phyloP scores from a whole-genome alignment of 2,329 filamentous ascomycete genomes.

The Daldinia eschscholtzii region DNA sequence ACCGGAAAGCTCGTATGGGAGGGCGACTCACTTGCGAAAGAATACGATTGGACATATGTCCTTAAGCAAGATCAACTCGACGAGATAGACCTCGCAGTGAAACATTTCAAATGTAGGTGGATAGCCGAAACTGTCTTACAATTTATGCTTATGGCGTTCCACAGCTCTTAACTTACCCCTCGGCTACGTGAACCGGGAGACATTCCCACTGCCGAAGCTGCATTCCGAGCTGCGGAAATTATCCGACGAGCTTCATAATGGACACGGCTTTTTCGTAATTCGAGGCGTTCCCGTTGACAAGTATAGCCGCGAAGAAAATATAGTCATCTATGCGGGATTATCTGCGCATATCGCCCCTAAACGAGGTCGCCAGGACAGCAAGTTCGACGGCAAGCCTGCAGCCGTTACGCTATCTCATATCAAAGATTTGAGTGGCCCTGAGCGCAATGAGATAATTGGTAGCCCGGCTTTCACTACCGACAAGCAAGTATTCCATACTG shows the following conservation, averaged over 20 bases:
- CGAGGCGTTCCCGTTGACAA: slow-evolving; percentile 67
- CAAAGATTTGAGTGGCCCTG: slow-evolving; percentile 65
- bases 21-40: slow-evolving; percentile 60
- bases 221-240: slow-evolving; percentile 63
- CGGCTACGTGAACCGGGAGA: slow-evolving; percentile 61
- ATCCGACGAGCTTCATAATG: slow-evolving; percentile 67
- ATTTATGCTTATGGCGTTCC: background rate
- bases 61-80: slow-evolving; percentile 61
- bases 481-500: slow-evolving; percentile 74
- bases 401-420: slow-evolving; percentile 71
- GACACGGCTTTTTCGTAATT: slow-evolving; percentile 72
- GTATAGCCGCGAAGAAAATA: slow-evolving; percentile 67
- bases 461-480: slow-evolving; percentile 71
- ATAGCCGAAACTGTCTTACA: background rate
- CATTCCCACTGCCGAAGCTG: slow-evolving; percentile 68
- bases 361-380: slow-evolving; percentile 66
- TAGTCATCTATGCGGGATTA: slow-evolving; percentile 71
- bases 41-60: slow-evolving; percentile 67
- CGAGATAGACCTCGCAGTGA: slow-evolving; percentile 61
- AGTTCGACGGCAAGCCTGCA: slow-evolving; percentile 59
- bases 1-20: slow-evolving; percentile 69
- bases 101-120: slow-evolving; percentile 57
- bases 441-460: slow-evolving; percentile 61
- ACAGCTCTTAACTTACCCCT: slow-evolving; percentile 55
- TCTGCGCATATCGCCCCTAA: slow-evolving; percentile 68